These are phyloP conservation scores for Myxozyma mucilagina DNA, from an alignment of 805 yeast species.

Conservation along the genomic window DNA sequence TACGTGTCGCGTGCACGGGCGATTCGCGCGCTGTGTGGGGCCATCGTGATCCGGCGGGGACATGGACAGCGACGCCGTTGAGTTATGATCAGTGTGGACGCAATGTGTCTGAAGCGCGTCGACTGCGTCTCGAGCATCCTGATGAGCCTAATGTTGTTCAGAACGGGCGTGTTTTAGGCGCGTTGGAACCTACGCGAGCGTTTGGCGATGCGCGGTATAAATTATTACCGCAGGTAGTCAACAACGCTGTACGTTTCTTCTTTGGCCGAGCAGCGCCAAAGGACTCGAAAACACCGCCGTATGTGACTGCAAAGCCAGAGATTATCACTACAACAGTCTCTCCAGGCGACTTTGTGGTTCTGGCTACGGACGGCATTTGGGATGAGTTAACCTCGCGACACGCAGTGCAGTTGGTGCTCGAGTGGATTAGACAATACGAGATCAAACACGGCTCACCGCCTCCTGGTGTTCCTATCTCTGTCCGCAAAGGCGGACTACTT, in stretches of 20 bases:
- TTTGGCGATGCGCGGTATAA: constrained; percentile 97
- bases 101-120: constrained; percentile 79
- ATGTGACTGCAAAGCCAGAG: constrained; percentile 90
- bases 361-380: constrained; percentile 93
- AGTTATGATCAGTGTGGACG: constrained; percentile 94
- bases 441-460: constrained; percentile 60
- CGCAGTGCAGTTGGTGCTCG: constrained; percentile 85
- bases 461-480: constrained; percentile 37
- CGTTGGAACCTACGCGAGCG: constrained; percentile 92
- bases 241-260: constrained; percentile 66
- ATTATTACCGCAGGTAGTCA: constrained; percentile 74
- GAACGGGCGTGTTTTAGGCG: constrained; percentile 88
- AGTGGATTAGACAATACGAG: constrained; percentile 82
- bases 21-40: constrained; percentile 93
- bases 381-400: constrained; percentile 92
- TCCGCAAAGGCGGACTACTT: constrained; percentile 21
- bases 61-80: constrained; percentile 86
- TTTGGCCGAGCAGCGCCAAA: constrained; percentile 69
- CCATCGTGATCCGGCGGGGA: constrained; percentile 49
- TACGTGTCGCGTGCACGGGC: constrained; percentile 93
- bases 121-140: constrained; percentile 87
- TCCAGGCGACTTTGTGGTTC: constrained; percentile 77
- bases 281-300: constrained; percentile 87
- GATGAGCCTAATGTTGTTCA: constrained; percentile 74
- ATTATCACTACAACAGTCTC: constrained; percentile 80